A percentile compares a stretch with the other conserved stretches of the same genome.
Evolutionary conservation across 345 rosid species (phyloP).

Genomic region (Bruguiera gymnorhiza): DNA sequence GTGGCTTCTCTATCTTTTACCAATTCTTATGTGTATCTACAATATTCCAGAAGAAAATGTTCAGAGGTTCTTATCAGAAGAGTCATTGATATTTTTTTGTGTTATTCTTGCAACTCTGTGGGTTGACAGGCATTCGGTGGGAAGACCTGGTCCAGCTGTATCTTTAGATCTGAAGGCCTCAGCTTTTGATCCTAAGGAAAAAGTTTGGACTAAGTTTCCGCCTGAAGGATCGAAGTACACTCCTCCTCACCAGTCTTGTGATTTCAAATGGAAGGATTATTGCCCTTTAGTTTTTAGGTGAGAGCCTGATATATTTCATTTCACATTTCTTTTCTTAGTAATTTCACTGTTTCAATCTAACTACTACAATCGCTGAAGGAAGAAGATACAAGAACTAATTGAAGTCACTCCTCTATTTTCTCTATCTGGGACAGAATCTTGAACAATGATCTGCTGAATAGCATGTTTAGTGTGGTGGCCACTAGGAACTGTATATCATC

Average conservation of each 20-base stretch:
- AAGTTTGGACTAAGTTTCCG: slow-evolving; percentile 96
- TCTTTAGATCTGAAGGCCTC: slow-evolving; percentile 84
- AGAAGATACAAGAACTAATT: not conserved
- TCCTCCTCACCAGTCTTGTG: slow-evolving; percentile 90
- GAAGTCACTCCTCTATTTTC: not conserved
- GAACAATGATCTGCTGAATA: not conserved
- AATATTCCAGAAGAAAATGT: not conserved
- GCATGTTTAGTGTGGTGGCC: not conserved
- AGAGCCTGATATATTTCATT: slow-evolving; percentile 5
- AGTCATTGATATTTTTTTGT: not conserved
- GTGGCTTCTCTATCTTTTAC: too few relatives aligned
- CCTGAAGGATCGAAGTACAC: slow-evolving; percentile 95
- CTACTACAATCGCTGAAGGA: not conserved
- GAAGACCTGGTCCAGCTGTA: slow-evolving; percentile 88
- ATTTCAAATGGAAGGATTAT: slow-evolving; percentile 96
- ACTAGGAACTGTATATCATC: not conserved
- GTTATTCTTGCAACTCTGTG: not conserved
- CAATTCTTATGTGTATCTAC: not conserved
- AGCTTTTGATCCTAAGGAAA: slow-evolving; percentile 89
- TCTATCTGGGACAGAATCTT: not conserved
- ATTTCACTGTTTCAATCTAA: not conserved
- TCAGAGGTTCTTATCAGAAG: not conserved
- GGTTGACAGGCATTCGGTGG: slow-evolving; percentile 75
- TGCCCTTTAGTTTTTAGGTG: slow-evolving; percentile 98
- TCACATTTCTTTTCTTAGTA: not conserved